Percentiles rank a stretch among this genome's conserved stretches.
These are phyloP conservation scores for Colletotrichum theobromicola DNA, from an alignment of 2,329 filamentous ascomycete genomes.

Conservation along the genomic window DNA sequence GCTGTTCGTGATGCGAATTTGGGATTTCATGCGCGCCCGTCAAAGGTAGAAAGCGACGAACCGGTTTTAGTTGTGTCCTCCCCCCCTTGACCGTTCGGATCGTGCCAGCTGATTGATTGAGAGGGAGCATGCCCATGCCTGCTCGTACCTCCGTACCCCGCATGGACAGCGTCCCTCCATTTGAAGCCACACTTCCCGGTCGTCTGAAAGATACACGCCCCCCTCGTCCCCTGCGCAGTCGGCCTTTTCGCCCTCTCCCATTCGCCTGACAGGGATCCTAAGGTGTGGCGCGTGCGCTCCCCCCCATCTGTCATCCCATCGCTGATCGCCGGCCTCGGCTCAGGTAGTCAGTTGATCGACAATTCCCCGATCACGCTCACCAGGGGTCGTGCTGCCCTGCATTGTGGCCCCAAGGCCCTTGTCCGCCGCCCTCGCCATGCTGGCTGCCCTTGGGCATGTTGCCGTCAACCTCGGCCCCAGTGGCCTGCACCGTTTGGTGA, in stretches of 20 bases:
- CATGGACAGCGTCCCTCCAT: not conserved
- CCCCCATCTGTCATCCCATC: conserved; percentile 19
- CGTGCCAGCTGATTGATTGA: not conserved
- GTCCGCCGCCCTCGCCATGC: not conserved
- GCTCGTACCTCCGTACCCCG: conserved; percentile 2
- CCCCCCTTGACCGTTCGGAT: not conserved
- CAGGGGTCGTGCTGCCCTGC: conserved; percentile 11
- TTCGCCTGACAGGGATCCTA: conserved; percentile 6
- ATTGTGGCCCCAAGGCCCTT: conserved; percentile 6
- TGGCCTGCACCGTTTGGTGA: not conserved
- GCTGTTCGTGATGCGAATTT: not conserved
- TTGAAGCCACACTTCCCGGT: conserved; percentile 1
- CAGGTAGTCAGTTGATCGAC: conserved; percentile 20
- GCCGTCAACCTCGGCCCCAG: not conserved
- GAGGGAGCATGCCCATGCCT: conserved; percentile 4
- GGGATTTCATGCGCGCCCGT: not conserved
- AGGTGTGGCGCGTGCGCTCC: conserved; percentile 13
- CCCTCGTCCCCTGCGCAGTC: not conserved
- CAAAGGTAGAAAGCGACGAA: not conserved
- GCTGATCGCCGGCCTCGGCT: conserved; percentile 21
- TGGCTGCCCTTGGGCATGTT: not conserved
- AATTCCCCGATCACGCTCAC: conserved; percentile 8
- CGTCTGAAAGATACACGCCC: not conserved
- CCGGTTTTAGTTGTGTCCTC: not conserved
- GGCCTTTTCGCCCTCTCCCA: not conserved